Conservation (phyloP, 163 green algal species). For the Prototheca cutis region DNA sequence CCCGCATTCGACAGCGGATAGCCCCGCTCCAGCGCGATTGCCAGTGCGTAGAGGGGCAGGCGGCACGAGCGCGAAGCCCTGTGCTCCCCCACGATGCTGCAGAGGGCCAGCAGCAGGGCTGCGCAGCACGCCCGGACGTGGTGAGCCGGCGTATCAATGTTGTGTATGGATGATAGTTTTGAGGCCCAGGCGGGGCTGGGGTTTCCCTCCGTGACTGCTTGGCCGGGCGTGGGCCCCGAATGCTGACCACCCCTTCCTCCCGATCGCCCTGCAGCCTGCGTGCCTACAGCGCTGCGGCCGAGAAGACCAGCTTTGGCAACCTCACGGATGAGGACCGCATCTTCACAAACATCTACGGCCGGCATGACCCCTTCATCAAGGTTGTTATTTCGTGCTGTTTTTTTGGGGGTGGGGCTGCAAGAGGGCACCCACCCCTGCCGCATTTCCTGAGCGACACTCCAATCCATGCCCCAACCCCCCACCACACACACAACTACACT, state of each 20-base stretch:
- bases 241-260: not conserved
- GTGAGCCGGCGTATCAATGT: not conserved
- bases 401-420: too few relatives aligned
- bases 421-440: too few relatives aligned
- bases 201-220: too few relatives aligned
- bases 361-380: slow-evolving; percentile 86
- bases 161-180: too few relatives aligned
- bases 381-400: slow-evolving; percentile 15
- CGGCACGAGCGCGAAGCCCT: not conserved
- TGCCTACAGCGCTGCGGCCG: slow-evolving; percentile 15
- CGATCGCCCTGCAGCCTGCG: slow-evolving; percentile 16
- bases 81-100: not conserved
- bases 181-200: too few relatives aligned
- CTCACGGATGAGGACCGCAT: slow-evolving; percentile 95
- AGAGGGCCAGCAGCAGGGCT: not conserved
- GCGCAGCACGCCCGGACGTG: not conserved
- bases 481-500: too few relatives aligned
- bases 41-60: too few relatives aligned
- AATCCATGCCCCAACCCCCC: not conserved
- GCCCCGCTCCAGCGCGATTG: too few relatives aligned
- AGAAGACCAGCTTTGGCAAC: slow-evolving; percentile 63
- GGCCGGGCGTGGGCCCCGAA: not conserved
- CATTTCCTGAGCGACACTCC: too few relatives aligned
- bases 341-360: slow-evolving; percentile 97
- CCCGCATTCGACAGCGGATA: too few relatives aligned